phyloP scores from a whole-genome alignment of 345 rosid genomes.

The Citrus sp. region DNA sequence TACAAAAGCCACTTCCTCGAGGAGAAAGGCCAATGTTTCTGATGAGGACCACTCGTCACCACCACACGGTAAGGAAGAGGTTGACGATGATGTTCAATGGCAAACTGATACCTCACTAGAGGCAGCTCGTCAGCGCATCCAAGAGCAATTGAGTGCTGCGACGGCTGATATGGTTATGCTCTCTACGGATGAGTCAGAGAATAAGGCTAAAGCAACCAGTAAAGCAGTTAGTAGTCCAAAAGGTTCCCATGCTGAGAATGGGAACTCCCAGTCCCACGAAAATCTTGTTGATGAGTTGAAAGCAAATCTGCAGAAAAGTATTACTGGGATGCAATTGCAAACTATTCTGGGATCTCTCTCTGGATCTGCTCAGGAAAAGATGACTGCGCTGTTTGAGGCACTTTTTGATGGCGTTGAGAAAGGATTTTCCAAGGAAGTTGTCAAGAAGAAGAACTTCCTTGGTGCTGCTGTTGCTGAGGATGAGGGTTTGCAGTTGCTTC shows the following conservation, averaged over 20 bases:
- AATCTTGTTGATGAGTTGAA: conserved; percentile 37
- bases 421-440: conserved; percentile 48
- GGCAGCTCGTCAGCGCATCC: conserved; percentile 63
- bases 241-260: conserved; percentile 29
- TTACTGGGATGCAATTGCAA: conserved; percentile 31
- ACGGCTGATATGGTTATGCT: conserved; percentile 82
- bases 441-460: conserved; percentile 42
- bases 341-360: conserved; percentile 24
- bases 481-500: conserved; percentile 37
- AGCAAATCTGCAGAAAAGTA: conserved; percentile 31
- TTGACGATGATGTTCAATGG: conserved; percentile 54
- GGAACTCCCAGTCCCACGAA: conserved; percentile 17
- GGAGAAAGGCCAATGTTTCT: conserved; percentile 38
- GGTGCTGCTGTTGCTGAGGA: conserved; percentile 39
- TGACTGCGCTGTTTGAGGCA: conserved; percentile 41
- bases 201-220: conserved; percentile 28
- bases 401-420: conserved; percentile 46
- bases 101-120: conserved; percentile 70
- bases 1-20: conserved; percentile 36
- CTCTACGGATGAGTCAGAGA: conserved; percentile 39
- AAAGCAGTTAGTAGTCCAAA: conserved; percentile 25
- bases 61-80: conserved; percentile 45
- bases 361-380: conserved; percentile 41
- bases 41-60: conserved; percentile 49
- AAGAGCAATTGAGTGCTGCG: conserved; percentile 56